These are phyloP conservation scores for Penicillium glabrum DNA, from an alignment of 2,329 filamentous ascomycete genomes.

Conservation along the genomic window DNA sequence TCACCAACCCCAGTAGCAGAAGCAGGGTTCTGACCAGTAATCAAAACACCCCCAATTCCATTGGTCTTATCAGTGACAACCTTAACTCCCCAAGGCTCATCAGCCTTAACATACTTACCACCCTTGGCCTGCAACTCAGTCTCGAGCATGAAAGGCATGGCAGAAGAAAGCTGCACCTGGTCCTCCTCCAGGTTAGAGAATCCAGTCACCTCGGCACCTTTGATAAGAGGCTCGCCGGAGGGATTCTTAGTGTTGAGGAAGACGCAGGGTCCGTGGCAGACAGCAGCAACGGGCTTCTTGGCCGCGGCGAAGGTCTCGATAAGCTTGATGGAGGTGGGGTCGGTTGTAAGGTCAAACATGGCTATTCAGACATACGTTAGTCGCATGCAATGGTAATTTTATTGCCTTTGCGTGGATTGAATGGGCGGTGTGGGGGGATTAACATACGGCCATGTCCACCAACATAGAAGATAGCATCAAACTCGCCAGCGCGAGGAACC, in stretches of 20 bases:
- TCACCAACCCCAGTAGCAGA: slow-evolving; percentile 46
- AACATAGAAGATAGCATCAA: slow-evolving; percentile 63
- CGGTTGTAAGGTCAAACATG: slow-evolving; percentile 52
- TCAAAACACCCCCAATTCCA: slow-evolving; percentile 35
- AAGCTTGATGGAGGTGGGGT: slow-evolving; percentile 43
- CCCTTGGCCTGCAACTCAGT: slow-evolving; percentile 42
- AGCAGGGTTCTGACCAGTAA: slow-evolving; percentile 52
- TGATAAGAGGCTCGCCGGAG: slow-evolving; percentile 44
- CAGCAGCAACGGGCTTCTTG: slow-evolving; percentile 51
- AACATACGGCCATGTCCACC: slow-evolving; percentile 58
- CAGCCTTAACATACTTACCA: slow-evolving; percentile 48
- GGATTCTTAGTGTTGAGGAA: slow-evolving; percentile 46
- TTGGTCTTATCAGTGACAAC: slow-evolving; percentile 38
- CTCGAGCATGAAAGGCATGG: slow-evolving; percentile 50
- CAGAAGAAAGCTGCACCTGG: slow-evolving; percentile 37
- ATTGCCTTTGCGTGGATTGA: not conserved
- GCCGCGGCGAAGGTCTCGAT: slow-evolving; percentile 50
- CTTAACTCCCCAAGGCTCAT: slow-evolving; percentile 46
- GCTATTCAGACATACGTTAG: slow-evolving; percentile 24
- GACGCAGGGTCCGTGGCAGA: slow-evolving; percentile 51
- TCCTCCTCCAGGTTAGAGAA: slow-evolving; percentile 52
- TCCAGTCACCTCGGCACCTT: slow-evolving; percentile 44
- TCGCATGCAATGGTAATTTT: not conserved
- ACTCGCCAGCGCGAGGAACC: slow-evolving; percentile 58
- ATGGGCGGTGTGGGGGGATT: no score